These are phyloP conservation scores for Sanguinoderma infundibulare DNA, from an alignment of 1,284 basidiomycete genomes.

Conservation along the genomic window DNA sequence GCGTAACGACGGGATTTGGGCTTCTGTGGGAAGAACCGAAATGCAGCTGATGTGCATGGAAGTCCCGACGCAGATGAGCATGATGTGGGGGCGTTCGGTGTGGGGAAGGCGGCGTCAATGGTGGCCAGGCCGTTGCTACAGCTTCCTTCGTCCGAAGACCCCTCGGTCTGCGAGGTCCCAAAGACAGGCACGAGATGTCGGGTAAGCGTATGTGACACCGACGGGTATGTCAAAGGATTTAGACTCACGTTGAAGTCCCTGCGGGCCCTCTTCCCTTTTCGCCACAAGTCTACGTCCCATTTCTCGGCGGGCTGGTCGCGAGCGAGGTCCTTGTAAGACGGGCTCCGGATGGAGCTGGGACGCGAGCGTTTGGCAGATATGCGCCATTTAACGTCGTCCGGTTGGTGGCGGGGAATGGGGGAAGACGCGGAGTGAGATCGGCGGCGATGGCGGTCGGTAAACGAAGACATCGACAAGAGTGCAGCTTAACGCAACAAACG, in stretches of 20 bases:
- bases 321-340: conserved; percentile 41
- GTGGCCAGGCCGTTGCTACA: neutral
- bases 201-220: neutral
- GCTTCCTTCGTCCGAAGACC: conserved; percentile 9
- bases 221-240: neutral
- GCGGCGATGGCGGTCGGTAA: conserved; percentile 43
- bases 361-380: conserved; percentile 52
- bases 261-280: conserved; percentile 56
- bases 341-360: conserved; percentile 40
- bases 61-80: conserved; percentile 39
- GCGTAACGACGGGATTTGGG: conserved; percentile 6
- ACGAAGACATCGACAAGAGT: neutral
- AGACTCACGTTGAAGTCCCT: conserved; percentile 49
- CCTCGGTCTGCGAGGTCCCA: conserved; percentile 16
- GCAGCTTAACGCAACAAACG: neutral
- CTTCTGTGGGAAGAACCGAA: conserved; percentile 51
- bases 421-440: conserved; percentile 62
- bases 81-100: conserved; percentile 29
- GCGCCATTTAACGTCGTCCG: conserved; percentile 42
- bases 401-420: conserved; percentile 40
- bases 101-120: conserved; percentile 22
- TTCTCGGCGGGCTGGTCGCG: conserved; percentile 42
- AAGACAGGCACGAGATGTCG: neutral
- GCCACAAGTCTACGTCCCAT: conserved; percentile 57
- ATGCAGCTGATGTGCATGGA: conserved; percentile 62